Base-by-base conservation (phyloP, 441 rosid species). In the Cnidoscolus chayamansa region DNA sequence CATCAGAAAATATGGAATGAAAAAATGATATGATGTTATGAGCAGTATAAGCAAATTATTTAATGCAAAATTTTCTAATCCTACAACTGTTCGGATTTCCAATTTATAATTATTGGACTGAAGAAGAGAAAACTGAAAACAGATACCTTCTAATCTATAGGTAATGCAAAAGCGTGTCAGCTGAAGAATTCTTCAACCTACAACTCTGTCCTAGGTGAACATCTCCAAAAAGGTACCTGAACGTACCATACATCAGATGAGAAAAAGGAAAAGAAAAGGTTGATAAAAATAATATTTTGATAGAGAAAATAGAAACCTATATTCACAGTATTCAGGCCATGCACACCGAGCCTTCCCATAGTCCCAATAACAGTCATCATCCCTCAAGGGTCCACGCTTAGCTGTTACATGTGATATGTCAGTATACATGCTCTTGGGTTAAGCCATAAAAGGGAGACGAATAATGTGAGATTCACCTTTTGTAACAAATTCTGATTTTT, bases 161-260 rank as follows among this genome's bases (percentile, higher is more conserved):
- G 82, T 95, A 93, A 80, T 89, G 86, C 81, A 78, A 82, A 71
- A 91, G 90, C 63, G 82, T 74, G 73, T 87, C 83, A 4, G 89
- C 80, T 49, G 90, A 81, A 25, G 98, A 83, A 79, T 83, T 87
- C 90, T 87, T 95, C 82, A 91, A 82, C 85, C 98, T 89, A 87
- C 98, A 95, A 84, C 99, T 95, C 82, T 95, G 99, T 76, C 97
- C 99, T 50, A 93, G 84, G 84, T 91, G 99, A 75, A 93, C 96
- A 79, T 95, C 98, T 25, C 98, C 98, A 50, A 95, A 93, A 76
- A 76, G 65, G 81, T 95, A 95, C 81, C 99, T 95, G 84, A 82
- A 74, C 16, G 65, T 74, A 48, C 35, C 73, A 59, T 57, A 49
- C 50, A 74, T 47, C 71, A 35, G 65, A 62, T 19, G 10, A 25